Evolutionary conservation across 1,284 basidiomycete species (phyloP).

Genomic region (Polyporus tsugae): DNA sequence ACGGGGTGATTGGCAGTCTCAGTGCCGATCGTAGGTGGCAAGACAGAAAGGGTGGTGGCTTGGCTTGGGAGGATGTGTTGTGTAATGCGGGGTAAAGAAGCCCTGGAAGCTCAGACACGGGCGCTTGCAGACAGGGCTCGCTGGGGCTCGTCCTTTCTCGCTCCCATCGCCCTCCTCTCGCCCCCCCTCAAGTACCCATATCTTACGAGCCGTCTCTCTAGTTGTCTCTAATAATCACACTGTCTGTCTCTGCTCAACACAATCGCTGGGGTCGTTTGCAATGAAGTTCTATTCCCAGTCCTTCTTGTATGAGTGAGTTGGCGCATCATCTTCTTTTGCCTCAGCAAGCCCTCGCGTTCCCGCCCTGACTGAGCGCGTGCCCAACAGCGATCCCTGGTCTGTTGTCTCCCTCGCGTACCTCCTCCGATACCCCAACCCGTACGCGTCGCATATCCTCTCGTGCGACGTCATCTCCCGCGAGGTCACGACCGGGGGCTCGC

Average conservation of each 20-base stretch:
- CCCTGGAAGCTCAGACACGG: conserved; percentile 15
- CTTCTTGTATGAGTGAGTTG: conserved; percentile 80
- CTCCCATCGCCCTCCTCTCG: conserved; percentile 16
- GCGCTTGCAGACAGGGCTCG: conserved; percentile 25
- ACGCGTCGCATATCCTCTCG: conserved; percentile 92
- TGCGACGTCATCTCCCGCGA: conserved; percentile 93
- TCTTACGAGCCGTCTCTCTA: conserved; percentile 15
- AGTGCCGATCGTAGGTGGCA: neutral
- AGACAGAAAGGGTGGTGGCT: conserved; percentile 7
- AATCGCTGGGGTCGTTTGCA: conserved; percentile 48
- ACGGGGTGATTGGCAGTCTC: neutral
- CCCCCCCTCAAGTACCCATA: conserved; percentile 19
- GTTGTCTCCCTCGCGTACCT: conserved; percentile 95
- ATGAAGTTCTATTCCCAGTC: conserved; percentile 87
- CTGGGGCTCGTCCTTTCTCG: conserved; percentile 23
- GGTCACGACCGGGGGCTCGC: conserved; percentile 74
- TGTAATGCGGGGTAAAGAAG: conserved; percentile 24
- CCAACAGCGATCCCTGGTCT: conserved; percentile 84
- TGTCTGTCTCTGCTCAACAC: conserved; percentile 11
- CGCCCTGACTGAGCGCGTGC: conserved; percentile 23
- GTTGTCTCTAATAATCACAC: conserved; percentile 25
- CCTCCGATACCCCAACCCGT: conserved; percentile 96
- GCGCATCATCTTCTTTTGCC: conserved; percentile 2
- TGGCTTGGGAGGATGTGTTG: neutral
- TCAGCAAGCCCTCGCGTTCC: conserved; percentile 15